Evolutionary conservation across 129 eudicot species (phyloP), one percentile per base, ranked within the genome.

Genomic region (Chrysanthemum makinoi): DNA sequence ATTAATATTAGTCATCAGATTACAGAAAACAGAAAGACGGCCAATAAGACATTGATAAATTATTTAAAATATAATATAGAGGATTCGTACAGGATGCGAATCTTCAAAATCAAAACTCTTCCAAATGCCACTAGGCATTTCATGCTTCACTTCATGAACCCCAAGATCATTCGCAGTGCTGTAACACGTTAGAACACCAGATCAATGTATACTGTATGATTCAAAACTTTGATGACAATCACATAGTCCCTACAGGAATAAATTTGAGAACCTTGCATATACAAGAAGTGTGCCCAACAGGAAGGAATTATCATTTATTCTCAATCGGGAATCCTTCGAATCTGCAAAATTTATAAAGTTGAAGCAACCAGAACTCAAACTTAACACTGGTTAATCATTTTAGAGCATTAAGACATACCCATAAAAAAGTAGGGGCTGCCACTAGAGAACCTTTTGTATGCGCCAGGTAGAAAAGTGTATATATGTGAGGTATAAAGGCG

Each of bases 401-500:
- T 22, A 26, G 14, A 61, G 33, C 47, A 26, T 61, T 17, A 77
- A 56, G 49, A 64, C 54, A 62, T 86, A 93, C 99, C 99, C 15
- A 90, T 82, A 90, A 90, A 69, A 87, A 87, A 2, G 93, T 61
- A n/a, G 99, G 99, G 79, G 91, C 58, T 47, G 91, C 97, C 68
- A 95, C 97, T 14, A 96, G 99, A 77, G 75, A 79, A 53, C 99
- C 98, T 84, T 66, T 85, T 11, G 86, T 85, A 79, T 94, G 98
- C 52, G 98, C 96, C 82, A 87, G 56, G 72, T 90, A 94, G 69
- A 94, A 90, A 65, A 94, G 87, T 13, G 97, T 86, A 75, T 94
- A 94, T 67, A 94, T 82, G 81, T 90, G 99, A 57, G 97, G 97
- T 79, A 94, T 52, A 80, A 94, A 94, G 82, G n/a, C 89, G 97